Evolutionary conservation across 495 filamentous ascomycete species (phyloP).

Genomic region (Extremus antarcticus): DNA sequence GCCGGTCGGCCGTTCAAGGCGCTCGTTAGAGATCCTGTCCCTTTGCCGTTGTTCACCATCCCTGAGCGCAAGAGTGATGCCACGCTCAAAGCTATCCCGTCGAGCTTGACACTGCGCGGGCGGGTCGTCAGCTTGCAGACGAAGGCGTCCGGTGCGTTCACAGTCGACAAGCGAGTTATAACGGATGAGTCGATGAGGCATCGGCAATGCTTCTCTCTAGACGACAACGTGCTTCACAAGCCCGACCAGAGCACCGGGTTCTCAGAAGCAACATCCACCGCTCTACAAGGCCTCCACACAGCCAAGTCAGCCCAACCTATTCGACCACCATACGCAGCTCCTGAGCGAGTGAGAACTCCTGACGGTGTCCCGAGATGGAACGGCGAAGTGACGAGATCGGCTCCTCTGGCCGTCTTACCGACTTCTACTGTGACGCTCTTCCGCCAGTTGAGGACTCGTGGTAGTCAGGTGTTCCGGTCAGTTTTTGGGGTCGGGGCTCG

Average conservation of each 20-base stretch:
- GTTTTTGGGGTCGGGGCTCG: neutral
- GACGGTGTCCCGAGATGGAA: slow-evolving; percentile 18
- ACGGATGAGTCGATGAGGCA: neutral
- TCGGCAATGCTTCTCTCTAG: slow-evolving; percentile 8
- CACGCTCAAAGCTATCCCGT: slow-evolving; percentile 8
- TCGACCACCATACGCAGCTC: slow-evolving; percentile 12
- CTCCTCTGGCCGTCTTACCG: neutral
- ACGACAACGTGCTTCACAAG: slow-evolving; percentile 1
- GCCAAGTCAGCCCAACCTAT: neutral
- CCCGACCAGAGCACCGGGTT: neutral
- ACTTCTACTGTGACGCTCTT: neutral
- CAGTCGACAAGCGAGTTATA: neutral
- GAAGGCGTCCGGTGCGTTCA: neutral
- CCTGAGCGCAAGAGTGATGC: slow-evolving; percentile 8
- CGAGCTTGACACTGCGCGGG: slow-evolving; percentile 7
- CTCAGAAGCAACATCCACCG: neutral
- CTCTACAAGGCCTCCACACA: neutral
- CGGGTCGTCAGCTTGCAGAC: slow-evolving; percentile 1
- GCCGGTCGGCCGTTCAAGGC: too few species aligned
- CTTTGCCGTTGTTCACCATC: slow-evolving; percentile 15
- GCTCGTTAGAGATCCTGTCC: slow-evolving; percentile 5
- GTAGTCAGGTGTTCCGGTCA: neutral
- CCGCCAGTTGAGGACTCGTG: neutral
- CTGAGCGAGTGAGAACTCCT: slow-evolving; percentile 12
- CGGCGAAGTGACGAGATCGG: neutral